These are phyloP conservation scores for Ustilago shanxiensis DNA, from an alignment of 1,284 basidiomycete species.

Conservation along the genomic window DNA sequence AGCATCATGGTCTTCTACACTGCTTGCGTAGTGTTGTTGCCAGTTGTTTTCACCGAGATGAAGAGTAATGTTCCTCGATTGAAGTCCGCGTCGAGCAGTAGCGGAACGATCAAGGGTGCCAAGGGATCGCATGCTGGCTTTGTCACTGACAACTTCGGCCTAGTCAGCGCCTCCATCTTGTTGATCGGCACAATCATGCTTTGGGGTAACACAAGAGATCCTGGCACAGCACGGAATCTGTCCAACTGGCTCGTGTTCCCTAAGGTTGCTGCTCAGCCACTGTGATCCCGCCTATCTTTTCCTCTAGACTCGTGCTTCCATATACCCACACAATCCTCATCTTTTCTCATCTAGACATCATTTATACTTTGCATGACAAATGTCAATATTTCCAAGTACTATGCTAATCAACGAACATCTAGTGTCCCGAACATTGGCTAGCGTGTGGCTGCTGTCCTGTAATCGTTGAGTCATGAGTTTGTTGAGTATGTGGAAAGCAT, in stretches of 20 bases:
- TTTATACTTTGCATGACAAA: background rate
- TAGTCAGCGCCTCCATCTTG: slow-evolving; percentile 40
- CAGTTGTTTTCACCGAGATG: slow-evolving; percentile 67
- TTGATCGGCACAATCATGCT: slow-evolving; percentile 43
- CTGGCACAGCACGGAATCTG: slow-evolving; percentile 34
- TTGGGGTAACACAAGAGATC: slow-evolving; percentile 43
- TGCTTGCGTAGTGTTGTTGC: slow-evolving; percentile 67
- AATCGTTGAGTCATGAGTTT: background rate
- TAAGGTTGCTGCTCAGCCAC: slow-evolving; percentile 27
- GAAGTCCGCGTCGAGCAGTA: background rate
- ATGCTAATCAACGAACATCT: slow-evolving; percentile 4
- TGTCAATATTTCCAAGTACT: background rate
- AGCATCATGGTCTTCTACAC: slow-evolving; percentile 64
- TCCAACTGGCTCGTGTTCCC: slow-evolving; percentile 50
- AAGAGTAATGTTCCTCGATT: slow-evolving; percentile 51
- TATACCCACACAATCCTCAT: slow-evolving; percentile 24
- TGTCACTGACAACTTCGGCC: slow-evolving; percentile 44
- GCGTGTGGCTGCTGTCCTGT: background rate
- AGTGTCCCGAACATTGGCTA: background rate
- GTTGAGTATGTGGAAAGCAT: background rate
- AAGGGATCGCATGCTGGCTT: slow-evolving; percentile 16
- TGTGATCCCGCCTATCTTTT: background rate
- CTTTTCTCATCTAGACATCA: background rate
- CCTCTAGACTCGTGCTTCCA: background rate
- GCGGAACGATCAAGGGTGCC: background rate